Percentiles rank a stretch among this genome's conserved stretches.
phyloP scores from a whole-genome alignment of 2,329 filamentous ascomycete species.

The Thelonectria discophora region DNA sequence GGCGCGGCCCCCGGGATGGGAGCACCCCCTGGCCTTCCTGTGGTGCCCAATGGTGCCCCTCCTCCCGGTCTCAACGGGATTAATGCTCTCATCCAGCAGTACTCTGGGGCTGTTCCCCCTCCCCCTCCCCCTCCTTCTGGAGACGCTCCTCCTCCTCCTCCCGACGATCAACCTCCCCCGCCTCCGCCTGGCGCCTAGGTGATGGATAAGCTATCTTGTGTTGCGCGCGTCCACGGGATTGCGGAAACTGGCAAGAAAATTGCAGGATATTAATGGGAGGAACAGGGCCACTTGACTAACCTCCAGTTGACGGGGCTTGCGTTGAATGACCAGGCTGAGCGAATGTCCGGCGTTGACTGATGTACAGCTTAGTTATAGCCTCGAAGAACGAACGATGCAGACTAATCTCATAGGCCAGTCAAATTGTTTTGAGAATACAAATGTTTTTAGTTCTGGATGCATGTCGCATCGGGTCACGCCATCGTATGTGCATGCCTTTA shows the following conservation, averaged over 20 bases:
- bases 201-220: conserved; percentile 1
- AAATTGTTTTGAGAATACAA: conserved; percentile 27
- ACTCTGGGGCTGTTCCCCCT: conserved; percentile 59
- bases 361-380: conserved; percentile 22
- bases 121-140: conserved; percentile 69
- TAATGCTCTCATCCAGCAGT: conserved; percentile 74
- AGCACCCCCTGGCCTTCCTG: conserved; percentile 52
- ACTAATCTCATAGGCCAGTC: conserved; percentile 43
- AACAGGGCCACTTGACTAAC: conserved; percentile 19
- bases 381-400: conserved; percentile 22
- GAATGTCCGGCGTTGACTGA: conserved; percentile 11
- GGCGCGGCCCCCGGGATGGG: conserved; percentile 57
- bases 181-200: conserved; percentile 63
- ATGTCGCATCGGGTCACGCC: conserved; percentile 9
- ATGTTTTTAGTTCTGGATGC: not conserved
- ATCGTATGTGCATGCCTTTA: conserved; percentile 27
- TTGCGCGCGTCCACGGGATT: not conserved
- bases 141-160: conserved; percentile 68
- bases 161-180: conserved; percentile 69
- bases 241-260: too few species aligned
- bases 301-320: conserved; percentile 19
- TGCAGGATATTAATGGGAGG: conserved; percentile 5
- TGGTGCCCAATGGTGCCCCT: conserved; percentile 58
- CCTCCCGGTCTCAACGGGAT: conserved; percentile 66
- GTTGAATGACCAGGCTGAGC: not conserved